Evolutionary conservation across 2,329 filamentous ascomycete species (phyloP), one percentile per base, ranked within the genome.

Genomic region (Triangularia verruculosa): DNA sequence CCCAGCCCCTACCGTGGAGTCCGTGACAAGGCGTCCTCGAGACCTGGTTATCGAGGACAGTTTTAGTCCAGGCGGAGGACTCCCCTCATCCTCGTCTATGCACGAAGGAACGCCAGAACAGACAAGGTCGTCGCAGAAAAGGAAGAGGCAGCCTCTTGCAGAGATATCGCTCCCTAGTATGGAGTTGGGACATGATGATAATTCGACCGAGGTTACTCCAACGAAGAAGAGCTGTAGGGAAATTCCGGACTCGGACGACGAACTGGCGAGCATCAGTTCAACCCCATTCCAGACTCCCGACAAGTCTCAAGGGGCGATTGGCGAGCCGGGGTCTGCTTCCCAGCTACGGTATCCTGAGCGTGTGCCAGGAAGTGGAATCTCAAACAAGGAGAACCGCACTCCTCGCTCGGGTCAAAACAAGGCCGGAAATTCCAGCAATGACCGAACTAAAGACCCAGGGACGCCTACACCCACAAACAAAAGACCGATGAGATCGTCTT

Each of bases 171-270:
- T 69, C 6, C 59, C 32, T 1, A 62, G 64, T 39, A 52, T 63
- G 6, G 64, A 67, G 12, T 54, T 64, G 9, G 61, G 58, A 4
- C 58, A 63, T n/a, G 59, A 62, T 8, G 57, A 60, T 22, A 32
- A 24, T 39, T 22, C 52, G 4, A 54, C 24, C 27, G 59, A 34
- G 34, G 55, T 39, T 7, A 68, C 68, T 1, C 66, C 66, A 1
- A 68, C 64, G 1, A 54, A 59, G 25, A 39, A 56, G 28, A 58
- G 64, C 39, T 55, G 25, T 17, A 53, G 28, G 1, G 80, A 83
- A 62, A 83, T 84, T 28, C 79, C 82, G 0, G 82, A 84, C 64
- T 82, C 82, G 1, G 82, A 84, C 39, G 80, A 79, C 11, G 80
- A 81, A 6, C 69, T 74, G 7, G 74, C 74, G 13, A 70, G 68